Conservation (phyloP, 2,329 filamentous ascomycete species). For the Ampelomyces quisqualis region DNA sequence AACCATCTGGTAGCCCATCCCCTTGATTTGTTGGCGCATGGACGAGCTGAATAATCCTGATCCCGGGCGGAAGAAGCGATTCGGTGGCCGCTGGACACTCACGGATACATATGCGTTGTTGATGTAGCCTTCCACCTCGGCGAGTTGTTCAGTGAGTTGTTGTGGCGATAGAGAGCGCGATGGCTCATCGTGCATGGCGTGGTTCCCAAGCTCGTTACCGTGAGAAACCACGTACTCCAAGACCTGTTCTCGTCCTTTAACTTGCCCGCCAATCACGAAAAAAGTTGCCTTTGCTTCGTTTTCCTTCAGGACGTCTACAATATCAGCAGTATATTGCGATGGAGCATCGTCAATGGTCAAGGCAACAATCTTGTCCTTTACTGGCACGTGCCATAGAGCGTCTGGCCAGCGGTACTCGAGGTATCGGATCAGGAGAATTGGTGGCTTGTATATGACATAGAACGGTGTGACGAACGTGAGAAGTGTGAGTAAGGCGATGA, state of each 20-base stretch:
- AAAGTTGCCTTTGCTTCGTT: conserved; percentile 77
- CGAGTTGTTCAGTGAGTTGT: conserved; percentile 64
- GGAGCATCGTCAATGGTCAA: conserved; percentile 88
- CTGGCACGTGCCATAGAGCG: conserved; percentile 71
- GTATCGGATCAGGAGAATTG: conserved; percentile 67
- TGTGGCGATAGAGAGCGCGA: conserved; percentile 61
- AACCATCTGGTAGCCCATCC: conserved; percentile 70
- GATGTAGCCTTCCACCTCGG: conserved; percentile 63
- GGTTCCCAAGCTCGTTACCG: conserved; percentile 70
- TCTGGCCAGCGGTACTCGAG: conserved; percentile 72
- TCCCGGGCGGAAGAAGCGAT: conserved; percentile 76
- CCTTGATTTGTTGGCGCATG: conserved; percentile 63
- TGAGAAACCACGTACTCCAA: conserved; percentile 55
- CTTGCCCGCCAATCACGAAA: conserved; percentile 83
- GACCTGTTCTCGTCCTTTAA: conserved; percentile 54
- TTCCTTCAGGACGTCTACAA: conserved; percentile 64
- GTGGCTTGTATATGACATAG: conserved; percentile 81
- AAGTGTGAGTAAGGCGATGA: conserved; percentile 30
- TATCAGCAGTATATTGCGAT: conserved; percentile 68
- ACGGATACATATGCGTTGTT: conserved; percentile 55
- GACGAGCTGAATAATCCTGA: conserved; percentile 76
- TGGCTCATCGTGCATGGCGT: conserved; percentile 85
- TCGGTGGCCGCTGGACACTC: conserved; percentile 47
- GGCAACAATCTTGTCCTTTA: conserved; percentile 66
- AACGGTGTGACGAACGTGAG: conserved; percentile 38